Percentiles rank a stretch among this genome's conserved stretches.
These are phyloP conservation scores for Globisporangium spiculum DNA, from an alignment of 352 stramenopile genomes.

Conservation along the genomic window DNA sequence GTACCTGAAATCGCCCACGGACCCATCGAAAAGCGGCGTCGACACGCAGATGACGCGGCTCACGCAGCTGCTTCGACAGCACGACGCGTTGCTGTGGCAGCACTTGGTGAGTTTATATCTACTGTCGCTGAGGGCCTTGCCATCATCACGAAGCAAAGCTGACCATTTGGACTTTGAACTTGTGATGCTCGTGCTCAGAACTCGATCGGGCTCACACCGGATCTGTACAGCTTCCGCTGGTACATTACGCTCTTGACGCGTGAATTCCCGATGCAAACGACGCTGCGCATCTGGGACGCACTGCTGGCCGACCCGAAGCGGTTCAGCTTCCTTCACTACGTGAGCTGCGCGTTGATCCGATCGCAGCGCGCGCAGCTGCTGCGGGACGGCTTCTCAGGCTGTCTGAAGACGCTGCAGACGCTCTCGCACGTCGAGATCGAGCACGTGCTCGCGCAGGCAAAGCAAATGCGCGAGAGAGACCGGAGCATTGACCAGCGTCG, in stretches of 20 bases:
- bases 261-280: conserved; percentile 57
- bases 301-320: conserved; percentile 55
- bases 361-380: conserved; percentile 43
- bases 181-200: conserved; percentile 30
- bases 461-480: conserved; percentile 50
- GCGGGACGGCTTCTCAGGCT: conserved; percentile 34
- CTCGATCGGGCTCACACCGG: conserved; percentile 50
- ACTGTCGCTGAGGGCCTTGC: too few species aligned
- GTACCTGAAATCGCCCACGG: conserved; percentile 35
- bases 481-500: conserved; percentile 30
- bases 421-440: conserved; percentile 31
- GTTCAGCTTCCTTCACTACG: conserved; percentile 72
- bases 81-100: conserved; percentile 61
- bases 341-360: conserved; percentile 51
- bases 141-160: too few species aligned
- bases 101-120: conserved; percentile 40
- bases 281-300: conserved; percentile 60
- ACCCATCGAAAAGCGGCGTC: conserved; percentile 48
- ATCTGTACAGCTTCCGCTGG: conserved; percentile 72
- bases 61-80: conserved; percentile 46
- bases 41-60: conserved; percentile 60
- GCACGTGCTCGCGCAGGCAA: conserved; percentile 31
- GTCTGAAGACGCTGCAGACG: conserved; percentile 45
- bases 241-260: conserved; percentile 66
- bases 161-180: too few species aligned